A percentile compares a stretch with the other conserved stretches of the same genome.
phyloP scores from a whole-genome alignment of 1,284 basidiomycete genomes.

The Bothia castanella region DNA sequence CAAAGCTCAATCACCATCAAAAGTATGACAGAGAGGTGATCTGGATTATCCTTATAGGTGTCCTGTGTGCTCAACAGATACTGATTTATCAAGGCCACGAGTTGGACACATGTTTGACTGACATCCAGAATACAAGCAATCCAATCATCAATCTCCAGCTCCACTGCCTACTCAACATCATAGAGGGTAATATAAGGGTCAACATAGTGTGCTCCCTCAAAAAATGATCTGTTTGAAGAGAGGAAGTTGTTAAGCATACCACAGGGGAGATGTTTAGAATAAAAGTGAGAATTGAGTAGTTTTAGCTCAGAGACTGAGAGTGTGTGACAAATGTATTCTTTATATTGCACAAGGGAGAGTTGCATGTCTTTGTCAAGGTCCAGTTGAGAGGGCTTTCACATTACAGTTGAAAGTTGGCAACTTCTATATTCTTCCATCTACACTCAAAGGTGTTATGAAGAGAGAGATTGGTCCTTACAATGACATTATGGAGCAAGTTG shows the following conservation, averaged over 20 bases:
- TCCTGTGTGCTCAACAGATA: slow-evolving; percentile 15
- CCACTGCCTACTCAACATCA: slow-evolving; percentile 34
- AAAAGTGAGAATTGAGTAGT: neutral
- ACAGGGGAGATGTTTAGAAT: neutral
- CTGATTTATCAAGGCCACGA: neutral
- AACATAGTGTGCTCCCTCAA: neutral
- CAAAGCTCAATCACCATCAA: slow-evolving; percentile 42
- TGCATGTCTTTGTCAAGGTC: slow-evolving; percentile 6
- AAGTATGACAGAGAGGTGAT: slow-evolving; percentile 41
- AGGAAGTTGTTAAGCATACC: neutral
- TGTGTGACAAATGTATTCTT: slow-evolving; percentile 22
- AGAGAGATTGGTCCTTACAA: too few species aligned
- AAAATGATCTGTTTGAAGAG: neutral
- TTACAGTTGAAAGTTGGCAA: neutral
- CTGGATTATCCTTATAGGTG: slow-evolving; percentile 35
- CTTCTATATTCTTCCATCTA: too few species aligned
- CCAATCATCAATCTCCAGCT: slow-evolving; percentile 30
- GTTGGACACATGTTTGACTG: neutral
- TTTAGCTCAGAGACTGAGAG: neutral
- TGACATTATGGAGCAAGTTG: too few species aligned
- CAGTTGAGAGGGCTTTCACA: neutral
- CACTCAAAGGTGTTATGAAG: too few species aligned
- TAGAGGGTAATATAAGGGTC: slow-evolving; percentile 23
- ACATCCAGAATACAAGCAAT: neutral
- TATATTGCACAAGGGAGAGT: slow-evolving; percentile 29